Conservation (phyloP, 192 early-diverging fungal genomes). For the Thoreauomyces humboldtii region DNA sequence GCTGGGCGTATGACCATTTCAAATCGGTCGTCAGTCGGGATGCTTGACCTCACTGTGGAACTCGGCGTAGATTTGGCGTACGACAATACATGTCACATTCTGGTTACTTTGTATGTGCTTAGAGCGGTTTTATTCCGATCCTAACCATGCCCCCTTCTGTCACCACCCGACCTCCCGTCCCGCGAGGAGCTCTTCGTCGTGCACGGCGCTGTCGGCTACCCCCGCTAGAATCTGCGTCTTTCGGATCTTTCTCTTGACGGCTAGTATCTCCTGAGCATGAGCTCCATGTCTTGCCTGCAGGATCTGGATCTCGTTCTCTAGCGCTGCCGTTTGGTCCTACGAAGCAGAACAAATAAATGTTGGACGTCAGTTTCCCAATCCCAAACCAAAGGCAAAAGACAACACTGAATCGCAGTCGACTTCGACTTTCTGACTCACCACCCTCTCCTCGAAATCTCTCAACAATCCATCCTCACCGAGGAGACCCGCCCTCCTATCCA, state of each 20-base stretch:
- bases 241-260: constrained; percentile 39
- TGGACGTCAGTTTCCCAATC: not conserved
- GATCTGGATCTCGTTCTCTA: constrained; percentile 31
- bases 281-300: constrained; percentile 37
- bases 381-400: not conserved
- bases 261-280: constrained; percentile 33
- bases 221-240: constrained; percentile 26
- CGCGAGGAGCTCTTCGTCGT: not conserved
- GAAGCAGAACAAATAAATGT: not conserved
- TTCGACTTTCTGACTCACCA: constrained; percentile 32
- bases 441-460: constrained; percentile 54
- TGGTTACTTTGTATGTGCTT: too few species aligned
- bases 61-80: too few species aligned
- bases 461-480: constrained; percentile 50
- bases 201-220: not conserved
- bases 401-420: not conserved
- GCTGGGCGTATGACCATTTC: not conserved
- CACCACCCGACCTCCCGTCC: constrained; percentile 6
- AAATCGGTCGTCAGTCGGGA: too few species aligned
- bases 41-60: too few species aligned
- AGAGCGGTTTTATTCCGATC: too few species aligned
- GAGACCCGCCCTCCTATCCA: constrained; percentile 53
- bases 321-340: constrained; percentile 37
- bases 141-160: too few species aligned
- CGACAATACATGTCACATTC: too few species aligned